phyloP scores from a whole-genome alignment of 805 yeast genomes.

The Pichia nakasei region DNA sequence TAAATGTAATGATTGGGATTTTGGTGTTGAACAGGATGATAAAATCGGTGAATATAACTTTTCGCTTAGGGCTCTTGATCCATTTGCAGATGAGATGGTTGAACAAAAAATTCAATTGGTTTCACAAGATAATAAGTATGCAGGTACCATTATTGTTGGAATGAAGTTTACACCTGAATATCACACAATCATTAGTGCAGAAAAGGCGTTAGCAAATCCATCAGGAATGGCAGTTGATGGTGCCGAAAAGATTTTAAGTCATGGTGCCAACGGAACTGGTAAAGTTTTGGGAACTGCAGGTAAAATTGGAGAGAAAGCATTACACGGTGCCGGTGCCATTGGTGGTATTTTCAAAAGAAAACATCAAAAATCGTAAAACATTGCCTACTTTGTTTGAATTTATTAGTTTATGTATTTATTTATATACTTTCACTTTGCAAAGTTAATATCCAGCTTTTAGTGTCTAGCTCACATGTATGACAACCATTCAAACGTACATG shows the following conservation, averaged over 20 bases:
- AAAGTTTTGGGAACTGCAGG: conserved; percentile 37
- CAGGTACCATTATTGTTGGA: conserved; percentile 56
- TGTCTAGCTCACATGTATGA: too few species aligned
- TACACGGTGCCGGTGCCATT: conserved; percentile 34
- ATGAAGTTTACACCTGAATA: conserved; percentile 65
- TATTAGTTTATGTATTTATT: neutral
- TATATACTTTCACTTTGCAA: too few species aligned
- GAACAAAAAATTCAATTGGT: conserved; percentile 41
- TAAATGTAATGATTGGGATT: conserved; percentile 82
- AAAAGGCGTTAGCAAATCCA: conserved; percentile 32
- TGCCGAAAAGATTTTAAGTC: conserved; percentile 37
- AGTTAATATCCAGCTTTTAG: too few species aligned
- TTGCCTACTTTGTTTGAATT: neutral
- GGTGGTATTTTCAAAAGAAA: conserved; percentile 24
- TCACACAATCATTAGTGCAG: conserved; percentile 34
- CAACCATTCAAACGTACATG: too few species aligned
- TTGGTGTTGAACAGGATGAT: conserved; percentile 83
- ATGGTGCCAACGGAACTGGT: conserved; percentile 33
- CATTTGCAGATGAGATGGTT: conserved; percentile 40
- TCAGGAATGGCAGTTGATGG: conserved; percentile 35
- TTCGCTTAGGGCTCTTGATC: conserved; percentile 52
- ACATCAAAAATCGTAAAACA: conserved; percentile 7
- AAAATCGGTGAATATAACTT: conserved; percentile 58
- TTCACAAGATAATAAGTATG: conserved; percentile 41
- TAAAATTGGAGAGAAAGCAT: conserved; percentile 44